Percentiles rank a stretch among this genome's conserved stretches.
Evolutionary conservation across 768 basidiomycete genomes (phyloP).

Genomic region (Daedalea quercina): DNA sequence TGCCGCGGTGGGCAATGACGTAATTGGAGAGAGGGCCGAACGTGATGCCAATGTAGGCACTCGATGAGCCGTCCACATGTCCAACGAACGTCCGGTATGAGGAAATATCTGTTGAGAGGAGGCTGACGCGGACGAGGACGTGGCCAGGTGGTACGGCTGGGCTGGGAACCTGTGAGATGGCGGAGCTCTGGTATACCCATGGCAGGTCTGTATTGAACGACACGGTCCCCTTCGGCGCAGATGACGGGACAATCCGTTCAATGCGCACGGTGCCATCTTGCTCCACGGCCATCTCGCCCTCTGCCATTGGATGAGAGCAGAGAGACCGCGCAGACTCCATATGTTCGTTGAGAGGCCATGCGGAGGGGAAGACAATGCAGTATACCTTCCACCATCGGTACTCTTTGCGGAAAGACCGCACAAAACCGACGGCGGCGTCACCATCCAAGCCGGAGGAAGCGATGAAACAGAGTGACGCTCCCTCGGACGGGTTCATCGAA

Average conservation of each 20-base stretch:
- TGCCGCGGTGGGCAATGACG: constrained; percentile 2
- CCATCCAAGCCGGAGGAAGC: constrained; percentile 16
- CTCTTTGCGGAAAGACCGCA: constrained; percentile 25
- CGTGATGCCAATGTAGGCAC: background rate
- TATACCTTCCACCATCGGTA: constrained; percentile 24
- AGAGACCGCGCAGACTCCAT: background rate
- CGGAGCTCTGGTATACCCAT: background rate
- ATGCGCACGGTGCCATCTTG: background rate
- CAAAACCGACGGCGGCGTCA: constrained; percentile 25
- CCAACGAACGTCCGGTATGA: constrained; percentile 3
- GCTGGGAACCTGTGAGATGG: background rate
- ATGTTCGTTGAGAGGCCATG: constrained; percentile 10
- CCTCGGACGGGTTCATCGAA: background rate
- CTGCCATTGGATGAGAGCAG: background rate
- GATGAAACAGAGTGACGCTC: background rate
- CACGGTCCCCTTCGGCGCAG: background rate
- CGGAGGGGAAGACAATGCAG: constrained; percentile 21
- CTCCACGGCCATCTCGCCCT: background rate
- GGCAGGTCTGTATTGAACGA: background rate
- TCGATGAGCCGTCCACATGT: background rate
- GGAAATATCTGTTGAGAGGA: background rate
- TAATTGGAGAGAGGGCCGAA: constrained; percentile 2
- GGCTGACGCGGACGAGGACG: background rate
- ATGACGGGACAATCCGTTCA: background rate
- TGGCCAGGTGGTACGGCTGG: background rate